Evolutionary conservation across 1,284 basidiomycete genomes (phyloP), one percentile per base, ranked within the genome.

Genomic region (Ceratobasidium sp.): DNA sequence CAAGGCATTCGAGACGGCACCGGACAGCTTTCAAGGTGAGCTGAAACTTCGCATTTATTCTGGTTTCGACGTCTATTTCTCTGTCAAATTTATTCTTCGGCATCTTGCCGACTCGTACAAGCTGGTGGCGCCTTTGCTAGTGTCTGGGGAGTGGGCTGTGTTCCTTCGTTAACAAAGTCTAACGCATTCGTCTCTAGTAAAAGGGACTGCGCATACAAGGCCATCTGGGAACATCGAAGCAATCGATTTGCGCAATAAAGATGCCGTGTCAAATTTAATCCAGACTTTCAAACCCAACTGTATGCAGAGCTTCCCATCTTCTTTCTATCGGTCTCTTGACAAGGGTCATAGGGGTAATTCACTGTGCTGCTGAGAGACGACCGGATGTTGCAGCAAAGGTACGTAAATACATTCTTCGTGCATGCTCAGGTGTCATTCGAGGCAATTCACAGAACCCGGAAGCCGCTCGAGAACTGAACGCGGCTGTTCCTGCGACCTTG

Each of bases 361-460:
- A 95, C 80, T 94, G 93, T 79, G 94, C 94, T 17, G 94, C 94
- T 3, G 94, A 95, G 83, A 86, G 94, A 76, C 86, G 93, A 65
- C 94, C 94, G 1, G 94, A 95, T 81, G 92, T 93, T 33, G 93
- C 92, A 75, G 92, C 93, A 82, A 92, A 91, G 86, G 92, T 91
- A 77, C 58, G n/a, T 6, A 47, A 15, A 35, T 17, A 1, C 45
- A 4, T 4, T 5, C 13, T 8, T 33, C n/a, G 31, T 26, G 47
- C n/a, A 31, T 51, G 49, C 45, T 47, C n/a, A 20, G 10, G 23
- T 54, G 47, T 39, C 61, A 20, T 67, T 49, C 73, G 26, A 58
- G 45, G 39, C 63, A 26, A 66, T 77, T 61, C n/a, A 6, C 49
- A 91, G 90, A 86, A 93, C 83, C 91, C 92, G 49, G 88, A 89